Base-by-base conservation (phyloP, 768 basidiomycete genomes). In the Phaeolepiota aurea region DNA sequence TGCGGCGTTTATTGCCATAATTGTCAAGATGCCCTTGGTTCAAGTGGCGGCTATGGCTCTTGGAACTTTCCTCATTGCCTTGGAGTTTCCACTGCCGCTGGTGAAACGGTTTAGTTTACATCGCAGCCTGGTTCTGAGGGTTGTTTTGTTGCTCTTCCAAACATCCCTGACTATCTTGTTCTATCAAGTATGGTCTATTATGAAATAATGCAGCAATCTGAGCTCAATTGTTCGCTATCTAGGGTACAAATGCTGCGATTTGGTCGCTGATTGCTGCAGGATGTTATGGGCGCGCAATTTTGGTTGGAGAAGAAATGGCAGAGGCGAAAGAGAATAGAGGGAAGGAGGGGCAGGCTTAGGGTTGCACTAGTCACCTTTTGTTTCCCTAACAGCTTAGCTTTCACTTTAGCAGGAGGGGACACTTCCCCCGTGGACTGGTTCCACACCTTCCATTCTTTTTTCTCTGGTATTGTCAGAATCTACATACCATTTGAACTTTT, bases 231-330 rank as follows among this genome's bases (percentile, higher is more conserved):
- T 32, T 22, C 32, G 34, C 13, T n/a, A 20, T 28, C n/a, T 44
- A 92, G 87, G 90, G 89, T 32, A 85, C 86, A 22, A 90, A 90
- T 53, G 82, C 78, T 19, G 79, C 82, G 10, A 59, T 93, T 37
- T 96, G 79, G 71, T 88, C 86, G 16, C 53, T 87, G 37, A 72
- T 89, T 51, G 83, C 87, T 13, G 67, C 73, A 18, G 46, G 70
- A 41, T 79, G 79, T 53, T 94, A 89, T 51, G 58, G 61, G 11
- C 73, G 79, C 41, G 85, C 87, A 10, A 64, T 79, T 31, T 57
- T 71, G 45, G 67, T 74, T 14, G 84, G 81, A 53, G 89, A 92
- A 63, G 65, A 54, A 40, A 82, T 87, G 66, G 70, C 65, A 41
- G 81, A 73, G 47, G 75, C 77, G 32, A 80, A 79, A 56, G 68